Percentiles rank a stretch among this genome's conserved stretches.
phyloP scores from a whole-genome alignment of 257 asterid species.

The Craterostigma plantagineum region DNA sequence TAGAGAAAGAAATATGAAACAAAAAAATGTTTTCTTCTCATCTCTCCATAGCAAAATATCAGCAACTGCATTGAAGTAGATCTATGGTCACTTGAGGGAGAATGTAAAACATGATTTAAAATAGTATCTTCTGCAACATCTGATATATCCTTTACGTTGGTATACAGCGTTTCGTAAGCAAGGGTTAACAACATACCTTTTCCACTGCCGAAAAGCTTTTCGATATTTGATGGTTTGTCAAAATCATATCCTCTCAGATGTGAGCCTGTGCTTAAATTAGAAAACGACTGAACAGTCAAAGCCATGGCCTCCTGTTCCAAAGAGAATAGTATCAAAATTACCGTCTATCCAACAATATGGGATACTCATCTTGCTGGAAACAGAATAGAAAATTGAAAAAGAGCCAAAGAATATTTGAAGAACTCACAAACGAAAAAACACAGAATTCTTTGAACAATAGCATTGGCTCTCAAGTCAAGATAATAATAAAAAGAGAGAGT shows the following conservation, averaged over 20 bases:
- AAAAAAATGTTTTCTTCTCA: conserved; percentile 55
- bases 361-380: background rate
- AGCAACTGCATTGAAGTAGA: conserved; percentile 47
- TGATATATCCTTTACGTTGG: background rate
- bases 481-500: background rate
- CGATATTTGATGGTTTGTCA: conserved; percentile 47
- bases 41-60: conserved; percentile 92
- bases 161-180: background rate
- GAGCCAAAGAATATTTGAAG: too few species aligned
- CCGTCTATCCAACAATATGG: background rate
- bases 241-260: conserved; percentile 21
- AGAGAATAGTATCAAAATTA: conserved; percentile 4
- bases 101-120: conserved; percentile 4
- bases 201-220: conserved; percentile 57
- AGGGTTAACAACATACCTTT: conserved; percentile 32
- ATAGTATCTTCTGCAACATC: background rate
- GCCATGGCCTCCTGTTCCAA: conserved; percentile 55
- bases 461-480: conserved; percentile 8
- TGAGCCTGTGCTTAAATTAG: conserved; percentile 29
- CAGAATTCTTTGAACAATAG: background rate
- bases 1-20: conserved; percentile 36
- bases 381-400: background rate
- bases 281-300: conserved; percentile 43
- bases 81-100: conserved; percentile 12
- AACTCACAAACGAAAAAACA: too few species aligned